A percentile compares a stretch with the other conserved stretches of the same genome.
Conservation (phyloP, 2,329 filamentous ascomycete species). For the Didymella glomerata region DNA sequence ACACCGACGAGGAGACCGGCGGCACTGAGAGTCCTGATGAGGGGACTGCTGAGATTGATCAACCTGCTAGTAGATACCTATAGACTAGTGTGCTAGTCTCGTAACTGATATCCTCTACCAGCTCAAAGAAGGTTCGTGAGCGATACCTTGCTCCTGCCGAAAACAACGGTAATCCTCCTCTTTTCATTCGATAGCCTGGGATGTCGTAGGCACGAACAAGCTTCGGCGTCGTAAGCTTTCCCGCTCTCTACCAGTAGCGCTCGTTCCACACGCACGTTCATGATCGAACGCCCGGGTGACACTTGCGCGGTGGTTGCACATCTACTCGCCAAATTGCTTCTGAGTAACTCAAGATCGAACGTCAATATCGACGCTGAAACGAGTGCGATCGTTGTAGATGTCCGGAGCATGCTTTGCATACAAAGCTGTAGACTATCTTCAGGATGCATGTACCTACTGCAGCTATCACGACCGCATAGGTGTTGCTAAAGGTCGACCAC, state of each 20-base stretch:
- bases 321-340: neutral
- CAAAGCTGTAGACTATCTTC: neutral
- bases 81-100: neutral
- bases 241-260: neutral
- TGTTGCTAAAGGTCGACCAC: neutral
- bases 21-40: too few species aligned
- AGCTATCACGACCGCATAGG: neutral
- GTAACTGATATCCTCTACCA: neutral
- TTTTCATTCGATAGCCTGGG: neutral
- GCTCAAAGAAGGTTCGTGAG: too few species aligned
- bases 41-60: too few species aligned
- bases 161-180: neutral
- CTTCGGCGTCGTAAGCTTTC: neutral
- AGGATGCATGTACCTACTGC: neutral
- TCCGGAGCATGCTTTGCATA: neutral
- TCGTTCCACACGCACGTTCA: slow-evolving; percentile 28
- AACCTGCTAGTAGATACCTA: neutral
- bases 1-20: too few species aligned
- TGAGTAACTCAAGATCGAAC: neutral
- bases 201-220: neutral
- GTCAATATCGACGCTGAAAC: neutral
- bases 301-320: neutral
- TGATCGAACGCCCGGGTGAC: slow-evolving; percentile 27
- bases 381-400: neutral
- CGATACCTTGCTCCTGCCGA: neutral